Percentiles rank a stretch among this genome's conserved stretches.
These are phyloP conservation scores for Venturiaceae sp. DNA, from an alignment of 2,329 filamentous ascomycete genomes.

Conservation along the genomic window DNA sequence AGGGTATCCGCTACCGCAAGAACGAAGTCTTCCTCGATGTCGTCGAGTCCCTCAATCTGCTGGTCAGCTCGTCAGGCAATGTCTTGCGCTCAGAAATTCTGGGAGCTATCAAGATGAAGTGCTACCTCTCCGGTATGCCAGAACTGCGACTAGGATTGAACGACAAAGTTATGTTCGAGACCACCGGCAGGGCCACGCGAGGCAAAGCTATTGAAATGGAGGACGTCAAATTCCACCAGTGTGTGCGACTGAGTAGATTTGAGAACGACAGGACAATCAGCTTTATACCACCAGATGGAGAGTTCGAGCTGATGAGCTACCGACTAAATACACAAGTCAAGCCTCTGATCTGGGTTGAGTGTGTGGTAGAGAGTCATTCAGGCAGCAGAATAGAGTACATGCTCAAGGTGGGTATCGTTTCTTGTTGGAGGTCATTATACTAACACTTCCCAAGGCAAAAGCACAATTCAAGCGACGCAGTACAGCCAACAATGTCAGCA, in stretches of 20 bases:
- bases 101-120: slow-evolving; percentile 99
- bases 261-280: slow-evolving; percentile 98
- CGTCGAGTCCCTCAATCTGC: slow-evolving; percentile 88
- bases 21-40: slow-evolving; percentile 99
- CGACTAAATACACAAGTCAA: slow-evolving; percentile 98
- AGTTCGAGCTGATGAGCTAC: slow-evolving; percentile 99
- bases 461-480: slow-evolving; percentile 97
- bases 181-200: slow-evolving; percentile 82
- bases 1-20: slow-evolving; percentile 96
- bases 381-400: slow-evolving; percentile 97
- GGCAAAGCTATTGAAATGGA: slow-evolving; percentile 99
- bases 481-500: slow-evolving; percentile 98
- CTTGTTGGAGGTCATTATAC: neutral
- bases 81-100: slow-evolving; percentile 94
- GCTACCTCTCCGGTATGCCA: slow-evolving; percentile 96
- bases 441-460: slow-evolving; percentile 47
- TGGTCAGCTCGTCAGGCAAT: slow-evolving; percentile 90
- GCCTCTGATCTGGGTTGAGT: slow-evolving; percentile 97
- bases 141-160: slow-evolving; percentile 90
- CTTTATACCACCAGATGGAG: slow-evolving; percentile 95
- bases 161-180: slow-evolving; percentile 99
- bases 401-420: slow-evolving; percentile 59
- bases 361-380: slow-evolving; percentile 90
- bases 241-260: slow-evolving; percentile 87
- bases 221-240: slow-evolving; percentile 99